These are phyloP conservation scores for Pichia nanzhaoensis DNA, from an alignment of 805 yeast genomes.

Conservation along the genomic window DNA sequence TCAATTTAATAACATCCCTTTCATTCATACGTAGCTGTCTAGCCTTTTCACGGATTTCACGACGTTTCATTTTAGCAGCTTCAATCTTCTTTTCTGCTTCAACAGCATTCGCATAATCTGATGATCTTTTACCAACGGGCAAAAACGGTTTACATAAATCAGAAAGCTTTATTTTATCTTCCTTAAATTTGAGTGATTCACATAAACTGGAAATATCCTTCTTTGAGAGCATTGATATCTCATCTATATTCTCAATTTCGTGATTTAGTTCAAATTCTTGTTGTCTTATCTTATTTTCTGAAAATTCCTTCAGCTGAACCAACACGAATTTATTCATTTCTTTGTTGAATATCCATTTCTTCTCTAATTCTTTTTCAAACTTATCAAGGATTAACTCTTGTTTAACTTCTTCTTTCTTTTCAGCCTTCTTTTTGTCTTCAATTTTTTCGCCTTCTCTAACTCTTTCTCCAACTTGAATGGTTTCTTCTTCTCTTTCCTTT, in stretches of 20 bases:
- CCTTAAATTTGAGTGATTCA: constrained; percentile 40
- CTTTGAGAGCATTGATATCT: constrained; percentile 27
- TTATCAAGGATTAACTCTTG: not conserved
- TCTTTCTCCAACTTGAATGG: not conserved
- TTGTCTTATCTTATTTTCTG: constrained; percentile 7
- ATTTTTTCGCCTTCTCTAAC: not conserved
- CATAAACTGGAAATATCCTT: constrained; percentile 37
- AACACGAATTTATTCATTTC: constrained; percentile 2
- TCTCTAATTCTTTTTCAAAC: constrained; percentile 3
- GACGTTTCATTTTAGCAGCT: constrained; percentile 25
- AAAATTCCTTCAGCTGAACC: constrained; percentile 7
- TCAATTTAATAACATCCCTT: constrained; percentile 9
- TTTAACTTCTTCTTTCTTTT: not conserved
- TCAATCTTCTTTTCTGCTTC: constrained; percentile 36
- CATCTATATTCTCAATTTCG: constrained; percentile 20
- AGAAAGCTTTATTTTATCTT: constrained; percentile 51
- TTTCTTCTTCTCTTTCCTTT: not conserved
- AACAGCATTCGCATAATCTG: constrained; percentile 48
- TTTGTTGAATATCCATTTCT: constrained; percentile 12
- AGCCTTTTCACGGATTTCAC: constrained; percentile 36
- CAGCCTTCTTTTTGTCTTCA: not conserved
- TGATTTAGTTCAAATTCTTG: constrained; percentile 10
- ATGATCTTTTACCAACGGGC: constrained; percentile 60
- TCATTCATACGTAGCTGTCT: constrained; percentile 32
- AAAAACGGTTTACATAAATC: constrained; percentile 64